phyloP scores from a whole-genome alignment of 345 rosid genomes.

The Brassica juncea region DNA sequence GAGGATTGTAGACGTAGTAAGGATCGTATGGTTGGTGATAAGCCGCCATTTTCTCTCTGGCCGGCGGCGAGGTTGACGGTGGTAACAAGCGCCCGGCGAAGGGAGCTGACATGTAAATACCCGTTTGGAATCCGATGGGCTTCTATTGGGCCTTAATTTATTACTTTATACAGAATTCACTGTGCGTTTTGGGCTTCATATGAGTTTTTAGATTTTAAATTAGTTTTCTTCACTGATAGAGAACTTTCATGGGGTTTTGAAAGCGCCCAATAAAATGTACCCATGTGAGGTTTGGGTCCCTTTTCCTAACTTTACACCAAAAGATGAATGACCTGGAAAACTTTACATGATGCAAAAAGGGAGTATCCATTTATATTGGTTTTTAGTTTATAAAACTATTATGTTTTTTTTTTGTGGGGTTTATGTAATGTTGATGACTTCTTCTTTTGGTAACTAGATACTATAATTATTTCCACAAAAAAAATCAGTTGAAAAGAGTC shows the following conservation, averaged over 20 bases:
- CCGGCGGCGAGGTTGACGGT: constrained; percentile 29
- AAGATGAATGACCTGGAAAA: background rate
- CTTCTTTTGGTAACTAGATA: background rate
- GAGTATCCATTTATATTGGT: background rate
- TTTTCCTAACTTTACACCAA: background rate
- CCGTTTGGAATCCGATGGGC: background rate
- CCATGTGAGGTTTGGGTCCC: background rate
- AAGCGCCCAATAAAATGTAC: background rate
- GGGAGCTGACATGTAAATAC: constrained; percentile 15
- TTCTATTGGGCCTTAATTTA: background rate
- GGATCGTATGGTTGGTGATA: constrained; percentile 62
- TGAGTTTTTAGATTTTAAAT: background rate
- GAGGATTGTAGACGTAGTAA: constrained; percentile 47
- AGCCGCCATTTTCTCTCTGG: constrained; percentile 44
- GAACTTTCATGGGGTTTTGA: background rate
- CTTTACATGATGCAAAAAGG: background rate
- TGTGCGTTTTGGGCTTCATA: background rate
- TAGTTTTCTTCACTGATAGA: background rate
- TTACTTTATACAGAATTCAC: background rate
- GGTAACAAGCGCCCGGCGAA: constrained; percentile 32
- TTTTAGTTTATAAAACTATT: background rate
- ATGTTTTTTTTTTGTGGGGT: background rate
- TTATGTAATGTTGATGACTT: constrained; percentile 1
- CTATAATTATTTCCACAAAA: background rate
- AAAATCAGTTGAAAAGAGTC: background rate